A percentile compares a stretch with the other conserved stretches of the same genome.
These are phyloP conservation scores for Ilex paraguariensis DNA, from an alignment of 305 asterid genomes.

Conservation along the genomic window DNA sequence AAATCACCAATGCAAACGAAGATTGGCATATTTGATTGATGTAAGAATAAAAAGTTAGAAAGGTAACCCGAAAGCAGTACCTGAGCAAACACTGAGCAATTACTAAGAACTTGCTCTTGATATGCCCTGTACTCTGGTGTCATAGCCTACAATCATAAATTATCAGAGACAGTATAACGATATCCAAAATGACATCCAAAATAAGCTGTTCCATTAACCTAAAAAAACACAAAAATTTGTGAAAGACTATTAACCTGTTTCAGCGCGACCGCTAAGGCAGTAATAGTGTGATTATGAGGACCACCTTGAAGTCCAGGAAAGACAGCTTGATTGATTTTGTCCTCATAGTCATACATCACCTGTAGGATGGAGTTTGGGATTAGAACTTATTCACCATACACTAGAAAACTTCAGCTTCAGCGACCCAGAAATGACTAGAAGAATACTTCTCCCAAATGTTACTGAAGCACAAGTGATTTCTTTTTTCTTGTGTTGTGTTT, in stretches of 20 bases:
- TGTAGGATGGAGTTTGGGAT: constrained; percentile 20
- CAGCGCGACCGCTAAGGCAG: constrained; percentile 72
- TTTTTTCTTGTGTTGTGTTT: neutral
- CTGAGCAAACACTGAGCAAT: constrained; percentile 86
- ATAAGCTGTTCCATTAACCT: neutral
- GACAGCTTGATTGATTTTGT: constrained; percentile 71
- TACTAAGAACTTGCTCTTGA: constrained; percentile 84
- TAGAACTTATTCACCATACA: constrained; percentile 3
- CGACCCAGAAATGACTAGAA: neutral
- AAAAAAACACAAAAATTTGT: neutral
- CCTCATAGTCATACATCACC: constrained; percentile 72
- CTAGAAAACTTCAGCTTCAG: neutral
- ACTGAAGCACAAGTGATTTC: neutral
- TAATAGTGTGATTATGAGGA: constrained; percentile 75
- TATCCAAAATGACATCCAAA: neutral
- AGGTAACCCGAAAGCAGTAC: constrained; percentile 18
- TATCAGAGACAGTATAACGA: neutral
- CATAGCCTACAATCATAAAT: constrained; percentile 52
- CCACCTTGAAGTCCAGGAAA: constrained; percentile 89
- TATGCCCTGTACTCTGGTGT: constrained; percentile 88
- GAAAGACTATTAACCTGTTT: constrained; percentile 40
- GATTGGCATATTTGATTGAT: constrained; percentile 4
- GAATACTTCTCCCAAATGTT: too few relatives aligned
- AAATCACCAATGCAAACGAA: constrained; percentile 1
- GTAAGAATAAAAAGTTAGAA: constrained; percentile 12